Conservation (phyloP, 805 yeast genomes). For the Saturnispora bothae region DNA sequence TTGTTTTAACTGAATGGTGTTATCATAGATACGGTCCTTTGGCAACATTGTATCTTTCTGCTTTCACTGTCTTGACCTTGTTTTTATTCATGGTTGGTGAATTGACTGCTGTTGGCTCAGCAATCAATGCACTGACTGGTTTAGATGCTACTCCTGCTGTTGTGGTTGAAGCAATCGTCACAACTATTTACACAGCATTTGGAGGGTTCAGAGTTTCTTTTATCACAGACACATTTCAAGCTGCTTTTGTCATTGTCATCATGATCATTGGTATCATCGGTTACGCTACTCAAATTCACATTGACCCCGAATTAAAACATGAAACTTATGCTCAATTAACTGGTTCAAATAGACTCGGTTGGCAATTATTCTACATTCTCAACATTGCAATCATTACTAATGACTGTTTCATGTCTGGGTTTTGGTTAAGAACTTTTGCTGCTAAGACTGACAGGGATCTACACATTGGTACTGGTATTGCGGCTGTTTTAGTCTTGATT, state of each 20-base stretch:
- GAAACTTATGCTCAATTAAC: conserved; percentile 59
- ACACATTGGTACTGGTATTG: conserved; percentile 63
- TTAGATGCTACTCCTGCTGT: conserved; percentile 70
- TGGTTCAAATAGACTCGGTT: conserved; percentile 62
- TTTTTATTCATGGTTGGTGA: conserved; percentile 83
- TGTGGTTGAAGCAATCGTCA: conserved; percentile 77
- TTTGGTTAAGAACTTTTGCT: conserved; percentile 93
- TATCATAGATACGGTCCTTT: conserved; percentile 65
- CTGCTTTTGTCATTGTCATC: conserved; percentile 55
- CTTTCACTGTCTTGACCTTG: conserved; percentile 76
- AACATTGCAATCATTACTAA: conserved; percentile 82
- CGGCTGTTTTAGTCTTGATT: conserved; percentile 53
- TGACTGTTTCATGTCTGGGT: conserved; percentile 83
- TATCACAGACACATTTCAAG: conserved; percentile 79
- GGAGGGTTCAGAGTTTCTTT: conserved; percentile 90
- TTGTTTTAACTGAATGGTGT: conserved; percentile 93
- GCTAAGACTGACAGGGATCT: conserved; percentile 68
- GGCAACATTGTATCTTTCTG: conserved; percentile 65
- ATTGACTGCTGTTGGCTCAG: conserved; percentile 67
- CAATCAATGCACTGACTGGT: conserved; percentile 69
- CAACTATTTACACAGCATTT: conserved; percentile 73
- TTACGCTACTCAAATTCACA: conserved; percentile 62
- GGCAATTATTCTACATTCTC: conserved; percentile 81
- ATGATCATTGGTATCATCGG: conserved; percentile 67
- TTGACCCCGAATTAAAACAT: conserved; percentile 44